A percentile compares a stretch with the other conserved stretches of the same genome.
Evolutionary conservation across 2,329 filamentous ascomycete species (phyloP).

Genomic region (Paecilomyces niveus): DNA sequence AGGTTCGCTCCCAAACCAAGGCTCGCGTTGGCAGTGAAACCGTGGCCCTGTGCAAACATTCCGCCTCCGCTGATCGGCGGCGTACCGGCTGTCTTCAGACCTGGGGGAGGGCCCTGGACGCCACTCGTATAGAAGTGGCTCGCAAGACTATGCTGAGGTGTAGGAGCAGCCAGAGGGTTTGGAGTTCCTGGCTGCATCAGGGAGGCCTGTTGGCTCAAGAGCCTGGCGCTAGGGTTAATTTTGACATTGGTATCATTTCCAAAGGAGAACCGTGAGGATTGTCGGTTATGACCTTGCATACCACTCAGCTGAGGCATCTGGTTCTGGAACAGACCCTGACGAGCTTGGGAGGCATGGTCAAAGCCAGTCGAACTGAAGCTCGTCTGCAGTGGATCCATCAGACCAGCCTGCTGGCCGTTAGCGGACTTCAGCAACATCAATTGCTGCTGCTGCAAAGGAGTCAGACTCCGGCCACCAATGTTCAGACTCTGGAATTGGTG

Average conservation of each 20-base stretch:
- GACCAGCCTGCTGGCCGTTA: slow-evolving; percentile 54
- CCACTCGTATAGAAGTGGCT: slow-evolving; percentile 75
- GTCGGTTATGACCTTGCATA: slow-evolving; percentile 65
- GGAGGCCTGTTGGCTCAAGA: slow-evolving; percentile 44
- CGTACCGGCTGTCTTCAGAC: slow-evolving; percentile 89
- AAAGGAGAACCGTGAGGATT: slow-evolving; percentile 83
- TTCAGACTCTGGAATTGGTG: slow-evolving; percentile 49
- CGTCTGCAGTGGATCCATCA: slow-evolving; percentile 36
- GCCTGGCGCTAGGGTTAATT: slow-evolving; percentile 52
- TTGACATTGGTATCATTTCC: slow-evolving; percentile 59
- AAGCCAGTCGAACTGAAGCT: slow-evolving; percentile 23
- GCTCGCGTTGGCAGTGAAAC: slow-evolving; percentile 60
- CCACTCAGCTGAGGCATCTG: slow-evolving; percentile 45
- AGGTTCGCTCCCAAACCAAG: slow-evolving; percentile 56
- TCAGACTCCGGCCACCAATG: slow-evolving; percentile 65
- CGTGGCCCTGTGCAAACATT: slow-evolving; percentile 86
- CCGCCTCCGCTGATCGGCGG: slow-evolving; percentile 71
- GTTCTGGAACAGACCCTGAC: slow-evolving; percentile 38
- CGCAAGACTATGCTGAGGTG: slow-evolving; percentile 36
- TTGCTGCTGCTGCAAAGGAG: slow-evolving; percentile 71
- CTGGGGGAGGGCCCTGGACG: slow-evolving; percentile 88
- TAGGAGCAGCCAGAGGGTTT: slow-evolving; percentile 31
- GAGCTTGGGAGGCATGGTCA: slow-evolving; percentile 37
- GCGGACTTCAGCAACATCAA: slow-evolving; percentile 57
- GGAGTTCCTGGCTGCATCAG: slow-evolving; percentile 31